These are phyloP conservation scores for Tetracladium setigerum DNA, from an alignment of 495 filamentous ascomycete genomes.

Conservation along the genomic window DNA sequence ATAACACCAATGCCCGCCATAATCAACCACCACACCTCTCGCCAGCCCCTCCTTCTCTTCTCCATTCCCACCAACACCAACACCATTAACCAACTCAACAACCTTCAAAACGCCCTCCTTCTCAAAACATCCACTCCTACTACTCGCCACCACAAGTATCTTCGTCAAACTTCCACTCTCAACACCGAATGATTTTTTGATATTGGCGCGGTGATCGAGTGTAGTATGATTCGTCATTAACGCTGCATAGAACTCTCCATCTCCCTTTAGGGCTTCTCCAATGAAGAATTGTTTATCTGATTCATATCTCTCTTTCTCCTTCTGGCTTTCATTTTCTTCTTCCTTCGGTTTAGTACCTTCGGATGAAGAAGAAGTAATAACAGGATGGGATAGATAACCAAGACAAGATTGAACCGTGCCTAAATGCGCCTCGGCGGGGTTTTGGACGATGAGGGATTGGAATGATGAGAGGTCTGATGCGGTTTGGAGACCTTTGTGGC, in stretches of 20 bases:
- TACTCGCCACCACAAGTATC: slow-evolving; percentile 32
- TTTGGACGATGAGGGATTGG: slow-evolving; percentile 26
- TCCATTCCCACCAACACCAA: not conserved
- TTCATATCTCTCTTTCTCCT: not conserved
- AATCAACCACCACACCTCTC: slow-evolving; percentile 26
- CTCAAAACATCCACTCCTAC: slow-evolving; percentile 36
- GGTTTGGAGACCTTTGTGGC: slow-evolving; percentile 32
- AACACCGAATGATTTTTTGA: slow-evolving; percentile 24
- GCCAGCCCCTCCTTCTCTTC: slow-evolving; percentile 14
- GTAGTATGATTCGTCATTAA: slow-evolving; percentile 38
- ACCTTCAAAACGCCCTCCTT: slow-evolving; percentile 33
- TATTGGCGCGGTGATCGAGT: slow-evolving; percentile 38
- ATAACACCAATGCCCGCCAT: slow-evolving; percentile 41
- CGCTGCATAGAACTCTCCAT: slow-evolving; percentile 32
- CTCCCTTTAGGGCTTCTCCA: slow-evolving; percentile 26
- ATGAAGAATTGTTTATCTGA: slow-evolving; percentile 34
- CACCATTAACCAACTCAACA: slow-evolving; percentile 22
- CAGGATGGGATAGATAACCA: slow-evolving; percentile 27
- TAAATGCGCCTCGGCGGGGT: slow-evolving; percentile 19
- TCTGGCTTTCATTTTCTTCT: slow-evolving; percentile 8
- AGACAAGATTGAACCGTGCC: slow-evolving; percentile 33
- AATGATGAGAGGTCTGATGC: slow-evolving; percentile 27
- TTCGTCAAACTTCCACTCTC: slow-evolving; percentile 10
- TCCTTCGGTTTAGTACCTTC: not conserved
- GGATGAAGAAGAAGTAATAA: not conserved